Conservation (phyloP, 768 basidiomycete genomes). For the Naganishia antarctica region DNA sequence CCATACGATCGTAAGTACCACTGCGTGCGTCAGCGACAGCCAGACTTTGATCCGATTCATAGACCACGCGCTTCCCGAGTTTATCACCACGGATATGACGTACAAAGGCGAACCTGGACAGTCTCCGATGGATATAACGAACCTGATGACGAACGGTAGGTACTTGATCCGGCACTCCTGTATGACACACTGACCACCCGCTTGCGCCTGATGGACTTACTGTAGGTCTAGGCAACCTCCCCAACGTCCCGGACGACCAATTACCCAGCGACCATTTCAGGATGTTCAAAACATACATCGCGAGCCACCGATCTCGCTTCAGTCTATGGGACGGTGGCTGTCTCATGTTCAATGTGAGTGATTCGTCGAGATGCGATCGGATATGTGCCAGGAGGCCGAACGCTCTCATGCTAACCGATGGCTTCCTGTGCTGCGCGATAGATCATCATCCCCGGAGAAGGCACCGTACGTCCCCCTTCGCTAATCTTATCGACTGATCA, state of each 20-base stretch:
- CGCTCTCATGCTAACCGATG: no score
- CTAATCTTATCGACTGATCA: background rate
- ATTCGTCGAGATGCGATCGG: no score
- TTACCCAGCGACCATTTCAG: slow-evolving; percentile 5
- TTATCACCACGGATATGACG: slow-evolving; percentile 1
- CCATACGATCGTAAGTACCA: slow-evolving; percentile 3
- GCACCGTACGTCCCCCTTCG: background rate
- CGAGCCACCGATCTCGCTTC: slow-evolving; percentile 4
- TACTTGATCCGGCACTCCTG: background rate
- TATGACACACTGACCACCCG: background rate
- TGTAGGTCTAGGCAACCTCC: slow-evolving; percentile 2
- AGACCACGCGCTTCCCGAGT: slow-evolving; percentile 1
- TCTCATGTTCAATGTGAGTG: slow-evolving; percentile 5
- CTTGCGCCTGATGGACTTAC: no score
- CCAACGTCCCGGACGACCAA: slow-evolving; percentile 1
- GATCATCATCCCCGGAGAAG: slow-evolving; percentile 2
- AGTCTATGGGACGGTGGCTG: slow-evolving; percentile 10
- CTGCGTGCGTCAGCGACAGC: no score
- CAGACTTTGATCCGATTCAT: slow-evolving; percentile 1
- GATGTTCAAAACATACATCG: background rate
- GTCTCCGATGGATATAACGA: slow-evolving; percentile 10
- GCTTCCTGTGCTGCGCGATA: no score
- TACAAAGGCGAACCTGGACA: slow-evolving; percentile 4
- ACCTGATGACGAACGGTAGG: slow-evolving; percentile 9
- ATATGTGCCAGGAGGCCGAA: no score